A percentile compares a stretch with the other conserved stretches of the same genome.
phyloP scores from a whole-genome alignment of 495 filamentous ascomycete genomes.

The Amphirosellinia nigrospora region DNA sequence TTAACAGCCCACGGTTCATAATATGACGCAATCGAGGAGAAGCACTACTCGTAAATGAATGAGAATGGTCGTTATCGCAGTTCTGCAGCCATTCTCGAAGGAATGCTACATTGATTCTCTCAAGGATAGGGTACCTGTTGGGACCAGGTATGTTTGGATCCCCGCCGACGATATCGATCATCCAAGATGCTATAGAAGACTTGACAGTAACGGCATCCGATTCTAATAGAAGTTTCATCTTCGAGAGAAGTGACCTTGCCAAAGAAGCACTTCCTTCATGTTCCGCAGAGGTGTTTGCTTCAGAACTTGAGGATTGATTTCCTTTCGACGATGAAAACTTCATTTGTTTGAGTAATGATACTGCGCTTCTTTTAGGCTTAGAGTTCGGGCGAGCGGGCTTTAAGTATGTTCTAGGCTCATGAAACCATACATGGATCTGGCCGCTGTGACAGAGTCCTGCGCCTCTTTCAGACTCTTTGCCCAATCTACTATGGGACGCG shows the following conservation, averaged over 20 bases:
- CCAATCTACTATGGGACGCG: no score
- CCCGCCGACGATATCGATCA: neutral
- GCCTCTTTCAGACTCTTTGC: neutral
- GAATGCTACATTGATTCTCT: neutral
- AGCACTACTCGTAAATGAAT: no score
- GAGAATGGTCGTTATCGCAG: no score
- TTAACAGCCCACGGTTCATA: neutral
- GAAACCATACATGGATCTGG: neutral
- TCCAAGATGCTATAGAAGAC: neutral
- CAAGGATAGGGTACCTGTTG: neutral
- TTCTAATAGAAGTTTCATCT: neutral
- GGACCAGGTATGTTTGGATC: neutral
- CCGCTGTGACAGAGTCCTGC: neutral
- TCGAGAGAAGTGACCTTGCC: neutral
- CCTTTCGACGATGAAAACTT: no score
- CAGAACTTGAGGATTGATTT: no score
- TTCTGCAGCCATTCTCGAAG: no score
- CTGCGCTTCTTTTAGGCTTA: no score
- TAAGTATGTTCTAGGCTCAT: neutral
- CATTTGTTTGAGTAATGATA: no score
- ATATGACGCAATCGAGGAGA: neutral
- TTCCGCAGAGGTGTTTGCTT: no score
- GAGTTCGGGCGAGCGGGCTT: neutral
- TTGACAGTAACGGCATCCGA: neutral
- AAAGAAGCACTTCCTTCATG: neutral